Percentiles rank a stretch among this genome's conserved stretches.
Conservation (phyloP, 257 asterid species). For the Ilex aquifolium region DNA sequence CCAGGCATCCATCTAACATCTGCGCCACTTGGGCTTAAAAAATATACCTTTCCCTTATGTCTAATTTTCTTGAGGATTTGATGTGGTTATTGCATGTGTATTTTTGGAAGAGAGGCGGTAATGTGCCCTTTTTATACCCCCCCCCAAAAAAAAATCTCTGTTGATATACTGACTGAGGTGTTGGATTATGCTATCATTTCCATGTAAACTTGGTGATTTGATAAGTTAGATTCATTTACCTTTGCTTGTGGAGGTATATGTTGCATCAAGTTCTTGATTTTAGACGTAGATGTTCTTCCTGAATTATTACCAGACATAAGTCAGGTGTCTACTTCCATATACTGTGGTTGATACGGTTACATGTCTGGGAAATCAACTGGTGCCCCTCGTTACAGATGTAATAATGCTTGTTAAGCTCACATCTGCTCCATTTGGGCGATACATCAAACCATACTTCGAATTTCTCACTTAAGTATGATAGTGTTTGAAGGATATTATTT, state of each 20-base stretch:
- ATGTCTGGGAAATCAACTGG: slow-evolving; percentile 41
- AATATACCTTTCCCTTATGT: neutral
- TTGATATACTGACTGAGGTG: no score
- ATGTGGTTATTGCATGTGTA: no score
- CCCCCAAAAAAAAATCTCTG: no score
- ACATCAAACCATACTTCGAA: slow-evolving; percentile 6
- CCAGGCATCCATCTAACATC: slow-evolving; percentile 9
- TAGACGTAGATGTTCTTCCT: no score
- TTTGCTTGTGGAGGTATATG: no score
- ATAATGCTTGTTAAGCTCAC: slow-evolving; percentile 26
- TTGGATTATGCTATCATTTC: no score
- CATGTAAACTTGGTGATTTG: no score
- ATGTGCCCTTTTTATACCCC: no score
- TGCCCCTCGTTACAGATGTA: slow-evolving; percentile 63
- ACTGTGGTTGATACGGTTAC: slow-evolving; percentile 58
- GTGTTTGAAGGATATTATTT: neutral
- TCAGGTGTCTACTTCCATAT: slow-evolving; percentile 45
- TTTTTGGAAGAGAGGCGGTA: no score
- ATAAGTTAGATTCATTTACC: no score
- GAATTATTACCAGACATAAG: slow-evolving; percentile 27
- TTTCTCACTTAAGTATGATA: neutral
- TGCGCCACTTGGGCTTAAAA: slow-evolving; percentile 25
- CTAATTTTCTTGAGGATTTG: no score
- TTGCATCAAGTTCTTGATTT: no score
- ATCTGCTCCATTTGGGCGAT: slow-evolving; percentile 68